phyloP scores from a whole-genome alignment of 768 basidiomycete genomes.

The Mycena rosella region DNA sequence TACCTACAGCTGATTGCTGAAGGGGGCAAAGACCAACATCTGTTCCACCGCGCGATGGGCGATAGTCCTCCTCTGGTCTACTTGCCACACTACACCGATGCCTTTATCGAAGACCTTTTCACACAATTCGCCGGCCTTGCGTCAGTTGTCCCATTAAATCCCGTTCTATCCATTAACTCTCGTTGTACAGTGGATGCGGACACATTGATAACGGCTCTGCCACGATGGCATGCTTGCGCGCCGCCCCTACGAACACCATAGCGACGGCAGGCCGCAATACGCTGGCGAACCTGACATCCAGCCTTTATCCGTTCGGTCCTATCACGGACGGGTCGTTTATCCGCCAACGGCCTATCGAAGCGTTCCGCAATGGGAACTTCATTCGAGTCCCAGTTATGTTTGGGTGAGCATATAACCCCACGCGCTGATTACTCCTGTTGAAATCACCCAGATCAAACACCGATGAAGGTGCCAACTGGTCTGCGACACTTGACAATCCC shows the following conservation, averaged over 20 bases:
- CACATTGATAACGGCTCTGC: slow-evolving; percentile 29
- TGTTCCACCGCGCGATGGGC: slow-evolving; percentile 58
- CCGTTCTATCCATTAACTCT: not conserved
- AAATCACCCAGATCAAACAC: slow-evolving; percentile 51
- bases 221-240: slow-evolving; percentile 51
- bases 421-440: not conserved
- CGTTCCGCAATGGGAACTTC: slow-evolving; percentile 52
- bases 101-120: slow-evolving; percentile 52
- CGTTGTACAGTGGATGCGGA: slow-evolving; percentile 42
- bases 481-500: slow-evolving; percentile 48
- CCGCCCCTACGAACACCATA: slow-evolving; percentile 43
- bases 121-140: slow-evolving; percentile 50
- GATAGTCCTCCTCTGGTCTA: slow-evolving; percentile 48
- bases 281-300: slow-evolving; percentile 47
- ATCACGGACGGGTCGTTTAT: slow-evolving; percentile 53
- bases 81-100: slow-evolving; percentile 44
- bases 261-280: slow-evolving; percentile 49
- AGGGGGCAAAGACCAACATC: slow-evolving; percentile 51
- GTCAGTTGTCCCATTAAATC: slow-evolving; percentile 40
- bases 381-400: slow-evolving; percentile 56
- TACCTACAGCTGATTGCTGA: slow-evolving; percentile 51
- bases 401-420: slow-evolving; percentile 42
- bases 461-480: slow-evolving; percentile 58
- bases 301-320: slow-evolving; percentile 55
- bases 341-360: slow-evolving; percentile 52